Evolutionary conservation across 805 yeast genomes (phyloP), one percentile per base, ranked within the genome.

Genomic region (Candida nonsorbophila): DNA sequence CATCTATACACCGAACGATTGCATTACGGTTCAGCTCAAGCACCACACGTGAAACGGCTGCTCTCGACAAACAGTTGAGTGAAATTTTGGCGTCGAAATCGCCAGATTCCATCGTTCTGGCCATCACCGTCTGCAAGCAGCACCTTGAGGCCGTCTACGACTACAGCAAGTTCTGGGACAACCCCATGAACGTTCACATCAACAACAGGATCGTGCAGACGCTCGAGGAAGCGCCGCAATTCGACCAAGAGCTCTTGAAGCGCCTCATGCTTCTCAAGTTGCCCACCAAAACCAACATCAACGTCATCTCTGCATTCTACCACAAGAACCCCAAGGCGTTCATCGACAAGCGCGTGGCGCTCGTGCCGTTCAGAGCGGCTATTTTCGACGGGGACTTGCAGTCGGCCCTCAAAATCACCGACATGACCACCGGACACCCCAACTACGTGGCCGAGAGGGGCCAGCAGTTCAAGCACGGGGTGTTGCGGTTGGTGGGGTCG

Each of bases 311-410:
- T 28, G 20, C 35, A n/a, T 61, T 40, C 36, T 51, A 51, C 25
- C 24, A 41, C 25, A 42, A 49, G 11, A 45, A 54, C 16, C 59
- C 64, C 3, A 25, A 36, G 7, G 33, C 31, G 1, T 30, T 31
- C 20, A 59, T 76, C 7, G 58, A 56, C 7, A 51, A 54, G 27
- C 48, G 53, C 1, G 45, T 55, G 1, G 76, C 80, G 3, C 61
- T 78, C 58, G 68, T 81, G n/a, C 83, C 87, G 3, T 72, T 82
- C 36, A 51, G 88, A 12, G 51, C 66, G 23, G 62, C 77, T n/a
- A 49, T 81, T 2, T 77, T 65, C 53, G 63, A 72, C 37, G 81
- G 75, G 1, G 75, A 79, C 27, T 62, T 78, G 34, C 61, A 65
- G 16, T 59, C 62, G 23, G 84, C 87, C 0, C 51, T 80, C 22